phyloP scores from a whole-genome alignment of 768 basidiomycete species.

The Rhizopogon vesiculosus region DNA sequence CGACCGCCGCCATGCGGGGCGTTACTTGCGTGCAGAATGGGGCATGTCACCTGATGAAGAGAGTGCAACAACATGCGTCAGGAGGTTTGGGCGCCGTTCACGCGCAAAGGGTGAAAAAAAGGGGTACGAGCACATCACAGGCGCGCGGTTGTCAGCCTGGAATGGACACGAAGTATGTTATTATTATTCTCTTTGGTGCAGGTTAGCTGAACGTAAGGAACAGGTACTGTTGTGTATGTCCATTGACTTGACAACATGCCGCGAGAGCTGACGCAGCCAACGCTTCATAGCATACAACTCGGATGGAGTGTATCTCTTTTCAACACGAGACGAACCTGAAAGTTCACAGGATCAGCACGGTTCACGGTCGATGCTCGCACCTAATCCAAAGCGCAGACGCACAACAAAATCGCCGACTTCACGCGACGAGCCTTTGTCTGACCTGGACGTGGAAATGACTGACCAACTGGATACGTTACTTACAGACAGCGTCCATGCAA shows the following conservation, averaged over 20 bases:
- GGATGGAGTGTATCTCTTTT: conserved; percentile 71
- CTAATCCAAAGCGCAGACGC: conserved; percentile 24
- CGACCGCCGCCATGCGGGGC: conserved; percentile 71
- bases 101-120: conserved; percentile 29
- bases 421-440: not conserved
- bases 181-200: not conserved
- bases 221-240: conserved; percentile 64
- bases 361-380: conserved; percentile 20
- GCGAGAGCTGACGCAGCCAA: not conserved
- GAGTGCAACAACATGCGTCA: conserved; percentile 71
- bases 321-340: conserved; percentile 59
- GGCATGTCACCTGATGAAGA: conserved; percentile 46
- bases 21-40: conserved; percentile 63
- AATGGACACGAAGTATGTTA: conserved; percentile 71
- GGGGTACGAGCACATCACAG: conserved; percentile 64
- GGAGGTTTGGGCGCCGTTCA: conserved; percentile 62
- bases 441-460: not conserved
- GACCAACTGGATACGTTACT: conserved; percentile 4
- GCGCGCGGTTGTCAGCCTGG: conserved; percentile 60
- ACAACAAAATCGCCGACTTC: conserved; percentile 4
- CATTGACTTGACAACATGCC: not conserved
- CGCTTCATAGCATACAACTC: conserved; percentile 57
- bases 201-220: not conserved
- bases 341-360: conserved; percentile 13
- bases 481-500: conserved; percentile 16